These are phyloP conservation scores for Gaeumannomyces tritici DNA, from an alignment of 2,329 filamentous ascomycete genomes.

Conservation along the genomic window DNA sequence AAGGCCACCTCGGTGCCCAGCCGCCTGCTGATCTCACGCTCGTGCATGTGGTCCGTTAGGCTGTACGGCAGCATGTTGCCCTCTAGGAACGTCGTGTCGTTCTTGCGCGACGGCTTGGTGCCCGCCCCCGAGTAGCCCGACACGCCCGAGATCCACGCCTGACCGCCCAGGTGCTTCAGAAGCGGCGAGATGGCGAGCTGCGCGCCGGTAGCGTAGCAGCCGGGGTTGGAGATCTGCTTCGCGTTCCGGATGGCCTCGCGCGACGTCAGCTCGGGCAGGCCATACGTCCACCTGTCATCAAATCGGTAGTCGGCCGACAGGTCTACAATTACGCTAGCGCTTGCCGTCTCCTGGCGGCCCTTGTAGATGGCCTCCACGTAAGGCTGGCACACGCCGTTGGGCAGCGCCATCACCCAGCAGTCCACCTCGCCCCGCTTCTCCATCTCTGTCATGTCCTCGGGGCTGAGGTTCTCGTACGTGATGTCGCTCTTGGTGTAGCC, in stretches of 20 bases:
- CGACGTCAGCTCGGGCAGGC: slow-evolving; percentile 75
- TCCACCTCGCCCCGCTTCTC: slow-evolving; percentile 78
- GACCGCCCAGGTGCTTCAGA: slow-evolving; percentile 63
- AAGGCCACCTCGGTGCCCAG: slow-evolving; percentile 68
- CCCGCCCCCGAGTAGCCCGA: slow-evolving; percentile 92
- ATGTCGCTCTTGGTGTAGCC: slow-evolving; percentile 89
- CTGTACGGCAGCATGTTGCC: slow-evolving; percentile 90
- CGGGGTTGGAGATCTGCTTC: slow-evolving; percentile 81
- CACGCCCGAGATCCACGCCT: slow-evolving; percentile 80
- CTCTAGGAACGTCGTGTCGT: slow-evolving; percentile 72
- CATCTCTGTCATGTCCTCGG: slow-evolving; percentile 80
- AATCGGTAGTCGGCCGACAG: slow-evolving; percentile 97
- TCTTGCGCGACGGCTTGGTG: slow-evolving; percentile 89
- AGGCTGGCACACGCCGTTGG: slow-evolving; percentile 89
- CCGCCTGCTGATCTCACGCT: slow-evolving; percentile 77
- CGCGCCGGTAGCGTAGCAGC: slow-evolving; percentile 89
- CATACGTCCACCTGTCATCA: slow-evolving; percentile 77
- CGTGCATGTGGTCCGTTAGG: slow-evolving; percentile 89
- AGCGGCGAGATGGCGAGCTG: slow-evolving; percentile 83
- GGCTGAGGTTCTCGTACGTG: slow-evolving; percentile 79
- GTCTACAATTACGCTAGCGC: slow-evolving; percentile 69
- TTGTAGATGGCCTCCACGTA: slow-evolving; percentile 83
- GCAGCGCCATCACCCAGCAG: slow-evolving; percentile 96
- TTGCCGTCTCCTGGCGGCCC: slow-evolving; percentile 35
- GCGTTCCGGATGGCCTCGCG: slow-evolving; percentile 68